A percentile compares a stretch with the other conserved stretches of the same genome.
Conservation (phyloP, 140 eudicot species). For the Cichorium intybus region DNA sequence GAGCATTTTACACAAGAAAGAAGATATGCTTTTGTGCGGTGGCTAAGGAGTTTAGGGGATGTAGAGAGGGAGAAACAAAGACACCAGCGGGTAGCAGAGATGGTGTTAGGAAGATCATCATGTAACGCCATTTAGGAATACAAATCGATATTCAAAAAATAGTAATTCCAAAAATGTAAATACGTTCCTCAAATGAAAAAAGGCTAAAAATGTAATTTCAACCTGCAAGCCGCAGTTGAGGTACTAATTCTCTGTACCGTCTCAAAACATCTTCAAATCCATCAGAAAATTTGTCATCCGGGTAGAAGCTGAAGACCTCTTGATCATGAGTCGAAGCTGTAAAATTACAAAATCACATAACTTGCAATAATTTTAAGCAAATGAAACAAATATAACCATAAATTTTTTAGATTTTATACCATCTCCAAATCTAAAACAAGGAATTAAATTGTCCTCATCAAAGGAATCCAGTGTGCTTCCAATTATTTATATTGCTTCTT, state of each 20-base stretch:
- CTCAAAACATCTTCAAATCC: slow-evolving; percentile 90
- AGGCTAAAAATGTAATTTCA: background rate
- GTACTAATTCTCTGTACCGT: too few relatives aligned
- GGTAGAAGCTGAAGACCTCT: slow-evolving; percentile 88
- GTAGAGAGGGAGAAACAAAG: too few relatives aligned
- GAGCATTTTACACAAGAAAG: too few relatives aligned
- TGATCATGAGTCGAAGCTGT: slow-evolving; percentile 97
- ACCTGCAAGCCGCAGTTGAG: too few relatives aligned
- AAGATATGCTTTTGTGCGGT: too few relatives aligned
- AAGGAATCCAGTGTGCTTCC: slow-evolving; percentile 81
- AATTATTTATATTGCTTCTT: slow-evolving; percentile 90
- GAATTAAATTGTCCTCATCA: slow-evolving; percentile 91
- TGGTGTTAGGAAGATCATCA: too few relatives aligned
- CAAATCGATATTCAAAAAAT: too few relatives aligned
- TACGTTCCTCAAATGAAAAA: too few relatives aligned
- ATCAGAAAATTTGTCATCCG: slow-evolving; percentile 76
- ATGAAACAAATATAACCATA: background rate
- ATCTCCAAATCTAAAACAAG: slow-evolving; percentile 95
- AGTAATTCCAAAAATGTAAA: too few relatives aligned
- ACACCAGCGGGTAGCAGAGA: too few relatives aligned
- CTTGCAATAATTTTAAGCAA: background rate
- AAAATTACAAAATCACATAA: slow-evolving; percentile 20
- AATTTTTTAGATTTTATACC: slow-evolving; percentile 41
- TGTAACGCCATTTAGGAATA: too few relatives aligned
- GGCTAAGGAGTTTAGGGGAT: too few relatives aligned